These are phyloP conservation scores for Pseudogymnoascus sp. DNA, from an alignment of 2,329 filamentous ascomycete species.

Conservation along the genomic window DNA sequence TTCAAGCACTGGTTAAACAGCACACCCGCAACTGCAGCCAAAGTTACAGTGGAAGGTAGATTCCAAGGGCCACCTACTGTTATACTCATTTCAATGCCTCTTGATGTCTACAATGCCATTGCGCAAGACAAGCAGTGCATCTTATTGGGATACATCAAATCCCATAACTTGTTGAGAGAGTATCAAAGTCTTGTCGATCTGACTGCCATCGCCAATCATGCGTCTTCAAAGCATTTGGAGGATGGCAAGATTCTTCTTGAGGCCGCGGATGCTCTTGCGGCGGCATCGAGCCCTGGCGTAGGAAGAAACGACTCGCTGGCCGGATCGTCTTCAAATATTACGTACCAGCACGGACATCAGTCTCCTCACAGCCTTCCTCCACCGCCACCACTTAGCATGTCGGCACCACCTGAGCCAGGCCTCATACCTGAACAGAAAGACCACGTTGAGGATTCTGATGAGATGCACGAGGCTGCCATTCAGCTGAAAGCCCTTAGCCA, in stretches of 20 bases:
- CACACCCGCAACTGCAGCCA: slow-evolving; percentile 47
- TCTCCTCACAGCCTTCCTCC: slow-evolving; percentile 2
- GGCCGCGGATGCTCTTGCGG: slow-evolving; percentile 26
- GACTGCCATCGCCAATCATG: slow-evolving; percentile 31
- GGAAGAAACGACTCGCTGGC: slow-evolving; percentile 38
- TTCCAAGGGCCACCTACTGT: slow-evolving; percentile 60
- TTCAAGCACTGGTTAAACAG: slow-evolving; percentile 61
- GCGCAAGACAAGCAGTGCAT: slow-evolving; percentile 61
- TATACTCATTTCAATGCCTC: slow-evolving; percentile 58
- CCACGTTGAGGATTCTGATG: slow-evolving; percentile 55
- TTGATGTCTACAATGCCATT: slow-evolving; percentile 55
- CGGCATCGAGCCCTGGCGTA: slow-evolving; percentile 29
- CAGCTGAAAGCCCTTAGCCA: slow-evolving; percentile 60
- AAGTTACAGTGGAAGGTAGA: slow-evolving; percentile 59
- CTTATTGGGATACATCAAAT: slow-evolving; percentile 57
- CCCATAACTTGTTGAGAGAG: slow-evolving; percentile 58
- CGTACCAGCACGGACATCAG: neutral
- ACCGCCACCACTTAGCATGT: neutral
- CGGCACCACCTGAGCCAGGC: slow-evolving; percentile 9
- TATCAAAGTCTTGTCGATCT: slow-evolving; percentile 51
- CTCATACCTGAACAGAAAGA: slow-evolving; percentile 33
- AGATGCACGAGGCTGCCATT: slow-evolving; percentile 62
- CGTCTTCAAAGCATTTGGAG: slow-evolving; percentile 46
- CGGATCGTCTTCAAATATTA: neutral
- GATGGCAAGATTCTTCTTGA: slow-evolving; percentile 49